These are phyloP conservation scores for Leccinum pellstonianum DNA, from an alignment of 768 basidiomycete species.

Conservation along the genomic window DNA sequence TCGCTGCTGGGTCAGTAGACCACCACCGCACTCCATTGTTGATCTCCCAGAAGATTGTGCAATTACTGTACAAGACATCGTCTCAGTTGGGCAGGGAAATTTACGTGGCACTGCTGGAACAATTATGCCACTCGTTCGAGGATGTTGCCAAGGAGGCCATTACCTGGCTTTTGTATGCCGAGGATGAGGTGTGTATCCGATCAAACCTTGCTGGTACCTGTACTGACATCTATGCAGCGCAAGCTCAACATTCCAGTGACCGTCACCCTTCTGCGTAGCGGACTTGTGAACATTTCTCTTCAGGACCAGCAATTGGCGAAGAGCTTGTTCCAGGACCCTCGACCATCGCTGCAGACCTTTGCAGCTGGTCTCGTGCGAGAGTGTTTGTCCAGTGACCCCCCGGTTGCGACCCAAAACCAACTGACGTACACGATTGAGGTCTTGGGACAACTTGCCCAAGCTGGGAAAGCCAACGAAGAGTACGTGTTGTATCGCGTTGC, in stretches of 20 bases:
- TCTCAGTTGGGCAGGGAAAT: slow-evolving; percentile 88
- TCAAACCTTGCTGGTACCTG: background rate
- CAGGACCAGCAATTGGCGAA: slow-evolving; percentile 93
- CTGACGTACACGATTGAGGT: slow-evolving; percentile 81
- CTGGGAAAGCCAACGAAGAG: slow-evolving; percentile 84
- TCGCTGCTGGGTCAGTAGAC: slow-evolving; percentile 78
- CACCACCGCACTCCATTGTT: slow-evolving; percentile 83
- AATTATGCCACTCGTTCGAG: slow-evolving; percentile 84
- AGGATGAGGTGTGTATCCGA: slow-evolving; percentile 74
- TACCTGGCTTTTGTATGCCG: slow-evolving; percentile 93
- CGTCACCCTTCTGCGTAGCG: slow-evolving; percentile 80
- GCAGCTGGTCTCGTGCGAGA: slow-evolving; percentile 83
- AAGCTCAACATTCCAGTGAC: slow-evolving; percentile 97
- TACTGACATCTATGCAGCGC: slow-evolving; percentile 50
- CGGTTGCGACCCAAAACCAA: slow-evolving; percentile 76
- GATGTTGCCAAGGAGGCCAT: slow-evolving; percentile 97
- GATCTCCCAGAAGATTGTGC: slow-evolving; percentile 97
- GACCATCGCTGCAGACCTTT: slow-evolving; percentile 76
- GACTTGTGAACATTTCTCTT: slow-evolving; percentile 70
- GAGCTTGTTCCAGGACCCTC: slow-evolving; percentile 73
- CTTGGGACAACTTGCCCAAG: slow-evolving; percentile 67
- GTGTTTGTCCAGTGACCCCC: slow-evolving; percentile 77
- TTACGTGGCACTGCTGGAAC: slow-evolving; percentile 85
- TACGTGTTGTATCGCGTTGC: slow-evolving; percentile 40
- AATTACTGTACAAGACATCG: slow-evolving; percentile 87